Evolutionary conservation across 306 rosid genomes (phyloP), one percentile per base, ranked within the genome.

Genomic region (Fagus crenata): DNA sequence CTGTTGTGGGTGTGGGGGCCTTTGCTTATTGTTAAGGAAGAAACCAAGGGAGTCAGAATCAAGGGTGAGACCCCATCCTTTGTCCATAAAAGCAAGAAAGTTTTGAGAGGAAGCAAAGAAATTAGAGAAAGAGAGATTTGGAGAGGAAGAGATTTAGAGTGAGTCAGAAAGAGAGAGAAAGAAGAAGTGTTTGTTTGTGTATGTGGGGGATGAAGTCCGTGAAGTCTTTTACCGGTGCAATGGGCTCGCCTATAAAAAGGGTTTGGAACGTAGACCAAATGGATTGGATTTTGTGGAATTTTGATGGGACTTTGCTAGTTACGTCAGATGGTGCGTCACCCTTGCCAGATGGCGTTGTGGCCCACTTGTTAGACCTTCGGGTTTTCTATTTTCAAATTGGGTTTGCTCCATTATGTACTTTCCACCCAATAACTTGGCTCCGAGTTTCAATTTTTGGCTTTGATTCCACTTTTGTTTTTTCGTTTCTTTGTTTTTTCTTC

Each of bases 281-380:
- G 69, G 82, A 67, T 73, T 83, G 80, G 69, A 83, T 35, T 40
- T 46, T 46, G 51, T 7, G 51, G 51, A 9, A 61, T 70, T 75
- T 78, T 59, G 58, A 67, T 35, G 56, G 69, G 83, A 46, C 71
- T 78, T 43, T 54, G n/a, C 60, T 7, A 7, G 4, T 74, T 89
- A 81, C 99, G 95, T 93, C 88, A 95, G 96, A 65, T 37, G 73
- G 86, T 95, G 99, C 99, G 99, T 95, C 99, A 95, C 67, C 7
- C 4, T 33, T 74, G 75, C 81, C 86, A 82, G 33, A 32, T 82
- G 84, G 76, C 77, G 32, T 18, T 40, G 1, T 18, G 56, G 17
- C 31, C 74, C 41, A 6, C 22, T 70, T 28, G 51, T 12, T 37
- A 0, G 14, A 59, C 13, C 46, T 42, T 58, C 9, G 9, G 54